phyloP scores from a whole-genome alignment of 1,139 yeast genomes.

The Nakaseomyces glabratus region DNA sequence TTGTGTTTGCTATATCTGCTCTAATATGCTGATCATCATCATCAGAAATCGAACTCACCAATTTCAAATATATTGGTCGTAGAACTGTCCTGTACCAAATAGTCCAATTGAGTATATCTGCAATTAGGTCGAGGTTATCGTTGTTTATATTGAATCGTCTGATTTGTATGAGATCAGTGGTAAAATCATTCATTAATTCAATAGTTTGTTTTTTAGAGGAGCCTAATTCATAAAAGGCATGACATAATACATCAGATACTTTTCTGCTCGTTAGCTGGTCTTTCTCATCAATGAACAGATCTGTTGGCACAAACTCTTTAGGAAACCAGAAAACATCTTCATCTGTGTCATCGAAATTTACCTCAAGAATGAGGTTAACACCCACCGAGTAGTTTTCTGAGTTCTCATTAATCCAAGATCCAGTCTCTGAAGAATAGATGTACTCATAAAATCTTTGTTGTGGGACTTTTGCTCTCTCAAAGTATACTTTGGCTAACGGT shows the following conservation, averaged over 20 bases:
- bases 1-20: conserved; percentile 3
- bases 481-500: conserved; percentile 19
- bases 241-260: conserved; percentile 7
- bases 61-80: conserved; percentile 12
- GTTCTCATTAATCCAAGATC: conserved; percentile 27
- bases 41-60: conserved; percentile 8
- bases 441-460: conserved; percentile 26
- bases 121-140: conserved; percentile 23
- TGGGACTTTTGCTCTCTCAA: conserved; percentile 20
- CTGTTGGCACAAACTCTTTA: conserved; percentile 21
- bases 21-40: conserved; percentile 3
- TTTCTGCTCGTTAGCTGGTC: conserved; percentile 5
- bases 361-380: conserved; percentile 22
- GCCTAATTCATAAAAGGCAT: conserved; percentile 3
- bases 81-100: conserved; percentile 25
- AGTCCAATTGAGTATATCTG: conserved; percentile 26
- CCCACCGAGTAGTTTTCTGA: conserved; percentile 25
- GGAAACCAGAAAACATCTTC: conserved; percentile 20
- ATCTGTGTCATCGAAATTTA: conserved; percentile 10
- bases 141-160: conserved; percentile 26
- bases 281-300: conserved; percentile 14
- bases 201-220: conserved; percentile 13
- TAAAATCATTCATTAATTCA: conserved; percentile 25
- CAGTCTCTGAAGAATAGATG: conserved; percentile 17
- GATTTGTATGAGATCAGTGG: conserved; percentile 22